Evolutionary conservation across 2,329 filamentous ascomycete species (phyloP).

Genomic region (Acarospora socialis): DNA sequence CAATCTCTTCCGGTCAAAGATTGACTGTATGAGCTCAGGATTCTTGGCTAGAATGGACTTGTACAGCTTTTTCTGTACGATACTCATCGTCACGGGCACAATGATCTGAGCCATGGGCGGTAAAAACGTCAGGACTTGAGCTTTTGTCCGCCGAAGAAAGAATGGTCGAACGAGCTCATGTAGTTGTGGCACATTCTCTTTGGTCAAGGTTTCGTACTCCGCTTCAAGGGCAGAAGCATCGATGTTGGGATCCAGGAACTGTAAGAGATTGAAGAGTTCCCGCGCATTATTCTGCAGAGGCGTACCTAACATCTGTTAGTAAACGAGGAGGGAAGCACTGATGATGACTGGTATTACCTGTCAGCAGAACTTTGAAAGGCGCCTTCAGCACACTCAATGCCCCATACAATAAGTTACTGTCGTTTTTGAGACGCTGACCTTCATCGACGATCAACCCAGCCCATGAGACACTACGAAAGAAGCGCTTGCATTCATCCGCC

Average conservation of each 20-base stretch:
- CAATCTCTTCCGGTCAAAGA: constrained; percentile 52
- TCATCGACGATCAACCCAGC: constrained; percentile 84
- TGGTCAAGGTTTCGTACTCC: constrained; percentile 62
- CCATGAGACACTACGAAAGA: constrained; percentile 66
- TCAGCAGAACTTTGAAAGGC: constrained; percentile 74
- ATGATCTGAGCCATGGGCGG: constrained; percentile 93
- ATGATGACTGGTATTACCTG: constrained; percentile 29
- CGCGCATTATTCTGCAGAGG: constrained; percentile 74
- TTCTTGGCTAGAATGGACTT: constrained; percentile 89
- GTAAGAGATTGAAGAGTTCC: constrained; percentile 90
- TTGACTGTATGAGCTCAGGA: constrained; percentile 71
- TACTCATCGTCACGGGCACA: constrained; percentile 85
- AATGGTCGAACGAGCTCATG: constrained; percentile 68
- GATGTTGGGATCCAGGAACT: constrained; percentile 67
- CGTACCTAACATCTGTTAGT: too few relatives aligned
- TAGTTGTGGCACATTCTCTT: constrained; percentile 65
- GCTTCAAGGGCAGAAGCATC: constrained; percentile 61
- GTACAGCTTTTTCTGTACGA: constrained; percentile 85
- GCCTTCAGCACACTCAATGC: constrained; percentile 59
- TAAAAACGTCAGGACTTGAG: constrained; percentile 76
- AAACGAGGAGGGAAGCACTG: not conserved
- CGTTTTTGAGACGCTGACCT: constrained; percentile 89
- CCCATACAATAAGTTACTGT: constrained; percentile 67
- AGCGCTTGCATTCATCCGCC: constrained; percentile 50
- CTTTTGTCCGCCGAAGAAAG: constrained; percentile 69